Conservation (phyloP, 2,329 filamentous ascomycete genomes). For the Monilinia polystroma region DNA sequence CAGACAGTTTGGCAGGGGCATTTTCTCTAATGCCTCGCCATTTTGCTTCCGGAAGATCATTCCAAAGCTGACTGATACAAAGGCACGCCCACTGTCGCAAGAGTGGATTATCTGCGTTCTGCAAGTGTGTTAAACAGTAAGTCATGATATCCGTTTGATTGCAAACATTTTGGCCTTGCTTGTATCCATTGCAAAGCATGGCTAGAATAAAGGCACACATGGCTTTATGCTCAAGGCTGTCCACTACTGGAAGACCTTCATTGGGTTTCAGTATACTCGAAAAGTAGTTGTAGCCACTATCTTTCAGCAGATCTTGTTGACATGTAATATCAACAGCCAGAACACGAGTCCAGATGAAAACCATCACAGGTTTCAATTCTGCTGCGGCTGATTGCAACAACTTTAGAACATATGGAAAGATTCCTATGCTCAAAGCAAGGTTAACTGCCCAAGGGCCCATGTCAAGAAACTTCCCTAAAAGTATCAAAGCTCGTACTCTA, state of each 20-base stretch:
- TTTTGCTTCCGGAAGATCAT: slow-evolving; percentile 86
- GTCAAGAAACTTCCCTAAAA: slow-evolving; percentile 91
- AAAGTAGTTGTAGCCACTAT: slow-evolving; percentile 97
- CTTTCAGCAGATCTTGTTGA: slow-evolving; percentile 90
- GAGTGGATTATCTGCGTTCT: slow-evolving; percentile 82
- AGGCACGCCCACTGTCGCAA: slow-evolving; percentile 94
- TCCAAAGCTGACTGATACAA: slow-evolving; percentile 93
- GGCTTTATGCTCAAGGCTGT: slow-evolving; percentile 90
- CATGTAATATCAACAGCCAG: slow-evolving; percentile 93
- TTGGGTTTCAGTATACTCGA: slow-evolving; percentile 85
- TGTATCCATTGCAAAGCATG: slow-evolving; percentile 95
- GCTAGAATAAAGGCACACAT: slow-evolving; percentile 99
- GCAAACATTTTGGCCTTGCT: slow-evolving; percentile 87
- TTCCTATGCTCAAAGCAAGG: slow-evolving; percentile 92
- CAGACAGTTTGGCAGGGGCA: slow-evolving; percentile 74
- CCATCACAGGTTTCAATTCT: slow-evolving; percentile 97
- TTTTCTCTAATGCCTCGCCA: slow-evolving; percentile 91
- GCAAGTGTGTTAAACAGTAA: slow-evolving; percentile 79
- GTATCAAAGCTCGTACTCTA: slow-evolving; percentile 81
- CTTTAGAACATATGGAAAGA: slow-evolving; percentile 98
- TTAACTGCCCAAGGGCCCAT: slow-evolving; percentile 99
- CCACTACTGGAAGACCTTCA: slow-evolving; percentile 79
- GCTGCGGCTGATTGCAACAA: slow-evolving; percentile 90
- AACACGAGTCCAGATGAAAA: slow-evolving; percentile 97
- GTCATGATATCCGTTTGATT: slow-evolving; percentile 88